Evolutionary conservation across 768 basidiomycete species (phyloP).

Genomic region (Pholiota microspora): DNA sequence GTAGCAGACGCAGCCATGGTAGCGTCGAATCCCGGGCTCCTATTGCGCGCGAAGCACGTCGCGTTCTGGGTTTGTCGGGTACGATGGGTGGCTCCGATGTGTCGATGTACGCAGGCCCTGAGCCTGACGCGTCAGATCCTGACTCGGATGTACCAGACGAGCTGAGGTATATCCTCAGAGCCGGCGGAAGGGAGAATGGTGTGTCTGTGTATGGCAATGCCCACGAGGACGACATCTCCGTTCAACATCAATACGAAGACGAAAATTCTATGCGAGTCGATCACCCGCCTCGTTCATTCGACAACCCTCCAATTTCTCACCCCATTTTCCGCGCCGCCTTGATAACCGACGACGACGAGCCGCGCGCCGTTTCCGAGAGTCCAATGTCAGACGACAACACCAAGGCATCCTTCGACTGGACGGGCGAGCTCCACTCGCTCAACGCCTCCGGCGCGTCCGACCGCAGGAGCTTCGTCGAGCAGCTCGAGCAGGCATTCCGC

Average conservation of each 20-base stretch:
- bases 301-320: not conserved
- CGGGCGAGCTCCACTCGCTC: slow-evolving; percentile 68
- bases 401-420: slow-evolving; percentile 83
- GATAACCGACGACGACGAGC: not conserved
- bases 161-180: slow-evolving; percentile 57
- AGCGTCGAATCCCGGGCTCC: not conserved
- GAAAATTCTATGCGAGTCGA: not conserved
- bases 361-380: not conserved
- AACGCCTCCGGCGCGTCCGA: slow-evolving; percentile 71
- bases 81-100: slow-evolving; percentile 65
- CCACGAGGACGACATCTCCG: not conserved
- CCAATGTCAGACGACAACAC: slow-evolving; percentile 57
- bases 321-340: not conserved
- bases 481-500: slow-evolving; percentile 77
- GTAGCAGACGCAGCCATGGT: not conserved
- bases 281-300: not conserved
- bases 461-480: slow-evolving; percentile 75
- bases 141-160: slow-evolving; percentile 85
- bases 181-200: slow-evolving; percentile 14
- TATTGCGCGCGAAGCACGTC: slow-evolving; percentile 41
- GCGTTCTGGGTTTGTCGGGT: slow-evolving; percentile 60
- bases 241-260: not conserved
- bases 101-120: slow-evolving; percentile 40
- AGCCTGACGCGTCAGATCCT: slow-evolving; percentile 55
- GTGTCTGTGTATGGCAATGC: not conserved